Evolutionary conservation across 2,329 filamentous ascomycete genomes (phyloP), one percentile per base, ranked within the genome.

Genomic region (Aspergillus terreus): DNA sequence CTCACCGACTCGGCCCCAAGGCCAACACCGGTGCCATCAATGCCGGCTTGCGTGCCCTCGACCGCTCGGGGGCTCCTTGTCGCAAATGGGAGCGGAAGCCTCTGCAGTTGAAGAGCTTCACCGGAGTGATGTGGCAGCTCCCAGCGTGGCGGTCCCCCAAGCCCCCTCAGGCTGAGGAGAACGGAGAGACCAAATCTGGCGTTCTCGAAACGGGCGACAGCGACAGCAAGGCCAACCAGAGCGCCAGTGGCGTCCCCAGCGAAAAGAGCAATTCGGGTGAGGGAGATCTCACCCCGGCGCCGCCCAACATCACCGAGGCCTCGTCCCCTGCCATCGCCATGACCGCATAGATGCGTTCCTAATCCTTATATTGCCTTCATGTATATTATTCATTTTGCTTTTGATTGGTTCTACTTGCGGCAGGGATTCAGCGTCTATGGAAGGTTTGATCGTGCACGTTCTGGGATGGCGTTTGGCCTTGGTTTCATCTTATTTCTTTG

Each of bases 21-120:
- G 92, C 92, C 47, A 97, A 96, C 70, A 89, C 92, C 64, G 94
- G 94, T 58, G 92, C 92, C 53, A 99, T 99, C 79, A 99, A 99
- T 68, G 94, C 94, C 49, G 90, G 90, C 47, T 85, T 99, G 46
- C 90, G 94, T 50, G 92, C 94, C 11, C 87, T 99, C 58, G 94
- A 99, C 72, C 86, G 92, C 55, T 88, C 88, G 6, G 92, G 92
- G 60, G 88, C 92, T 65, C 92, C 94, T 9, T 96, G 92, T 72
- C 88, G 92, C 58, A 92, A 86, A 70, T 99, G 94, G 94, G 80
- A 84, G 68, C 89, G 86, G 71, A 90, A 90, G 57, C 82, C 85
- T 50, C 90, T 97, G 68, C 81, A 79, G 45, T 78, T 97, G 61
- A 96, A 95, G 79, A 95, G 87, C 71, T 97, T 97, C 70, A 96